Base-by-base conservation (phyloP, 2,329 filamentous ascomycete species). In the Diaporthe helianthi region DNA sequence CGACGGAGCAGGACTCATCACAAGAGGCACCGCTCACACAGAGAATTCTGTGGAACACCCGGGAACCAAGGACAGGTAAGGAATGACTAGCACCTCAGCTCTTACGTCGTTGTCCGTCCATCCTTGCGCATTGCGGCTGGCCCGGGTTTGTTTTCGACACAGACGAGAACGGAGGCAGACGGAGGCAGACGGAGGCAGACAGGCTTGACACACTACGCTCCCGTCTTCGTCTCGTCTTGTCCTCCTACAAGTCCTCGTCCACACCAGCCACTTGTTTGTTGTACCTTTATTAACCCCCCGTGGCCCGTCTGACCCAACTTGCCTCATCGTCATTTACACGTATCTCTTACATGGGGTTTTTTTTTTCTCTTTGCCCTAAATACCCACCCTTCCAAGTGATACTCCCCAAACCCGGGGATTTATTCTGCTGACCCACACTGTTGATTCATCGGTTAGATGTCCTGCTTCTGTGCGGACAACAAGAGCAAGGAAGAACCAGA, bases 41-140 rank as follows among this genome's bases (percentile, higher is more conserved):
- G n/a, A 46, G 51, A 55, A 46, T 26, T 47, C 44, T 33, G 65
- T 58, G 65, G 65, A 58, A 58, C 65, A 22, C 22, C 55, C 58
- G 67, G 58, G 64, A 55, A 65, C 49, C 67, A 68, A 68, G 67
- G 58, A 47, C 54, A 67, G 65, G 51, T 58, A 38, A 38, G 36
- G 36, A n/a, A n/a, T n/a, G n/a, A n/a, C 17, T 58, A 49, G 58
- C 29, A 33, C 22, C 9, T 19, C 4, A 63, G 29, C 58, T 63
- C 58, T 63, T 63, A 63, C 58, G 58, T 63, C 58, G 58, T 49
- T 49, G 10, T 24, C 54, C n/a, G 44, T 47, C 36, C 22, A 33
- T 24, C 58, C 58, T 47, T 49, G 58, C 44, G 44, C n/a, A 46
- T n/a, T 47, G 44, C 58, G 58, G 58, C 29, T 63, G 58, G 26